A percentile compares a stretch with the other conserved stretches of the same genome.
These are phyloP conservation scores for Kregervanrija pseudodelftensis DNA, from an alignment of 805 yeast genomes.

Conservation along the genomic window DNA sequence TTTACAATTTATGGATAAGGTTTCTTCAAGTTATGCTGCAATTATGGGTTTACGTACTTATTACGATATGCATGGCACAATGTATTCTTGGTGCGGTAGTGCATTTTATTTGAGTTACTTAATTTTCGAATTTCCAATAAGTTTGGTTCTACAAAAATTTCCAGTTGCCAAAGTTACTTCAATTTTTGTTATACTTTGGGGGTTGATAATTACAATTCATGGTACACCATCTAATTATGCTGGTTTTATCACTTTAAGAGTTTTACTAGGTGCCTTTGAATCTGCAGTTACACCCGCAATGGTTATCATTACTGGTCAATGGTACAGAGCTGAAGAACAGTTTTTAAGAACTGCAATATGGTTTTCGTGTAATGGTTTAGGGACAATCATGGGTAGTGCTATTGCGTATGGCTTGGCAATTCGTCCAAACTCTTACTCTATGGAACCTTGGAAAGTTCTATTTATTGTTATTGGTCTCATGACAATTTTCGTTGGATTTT, in stretches of 20 bases:
- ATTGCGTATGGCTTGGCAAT: slow-evolving; percentile 41
- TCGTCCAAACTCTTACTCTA: slow-evolving; percentile 17
- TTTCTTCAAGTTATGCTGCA: slow-evolving; percentile 32
- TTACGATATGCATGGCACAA: slow-evolving; percentile 28
- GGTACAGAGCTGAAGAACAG: slow-evolving; percentile 45
- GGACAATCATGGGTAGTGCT: slow-evolving; percentile 41
- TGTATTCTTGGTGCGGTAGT: slow-evolving; percentile 38
- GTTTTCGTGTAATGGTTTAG: slow-evolving; percentile 36
- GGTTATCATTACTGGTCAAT: slow-evolving; percentile 42
- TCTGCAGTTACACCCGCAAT: slow-evolving; percentile 49
- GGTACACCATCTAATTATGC: slow-evolving; percentile 32
- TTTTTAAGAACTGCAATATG: slow-evolving; percentile 30
- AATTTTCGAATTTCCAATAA: slow-evolving; percentile 39
- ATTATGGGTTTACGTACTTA: slow-evolving; percentile 31
- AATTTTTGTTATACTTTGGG: slow-evolving; percentile 29
- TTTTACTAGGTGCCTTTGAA: slow-evolving; percentile 45
- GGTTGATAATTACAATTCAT: slow-evolving; percentile 37
- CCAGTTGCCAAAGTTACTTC: slow-evolving; percentile 43
- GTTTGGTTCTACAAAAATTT: slow-evolving; percentile 37
- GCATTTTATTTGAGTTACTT: slow-evolving; percentile 41
- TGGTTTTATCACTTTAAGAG: slow-evolving; percentile 40
- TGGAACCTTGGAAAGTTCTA: slow-evolving; percentile 53
- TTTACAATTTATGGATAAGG: slow-evolving; percentile 34
- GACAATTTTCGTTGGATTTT: slow-evolving; percentile 44
- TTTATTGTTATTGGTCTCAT: slow-evolving; percentile 53